These are phyloP conservation scores for Podospora comata DNA, from an alignment of 495 filamentous ascomycete genomes.

Conservation along the genomic window DNA sequence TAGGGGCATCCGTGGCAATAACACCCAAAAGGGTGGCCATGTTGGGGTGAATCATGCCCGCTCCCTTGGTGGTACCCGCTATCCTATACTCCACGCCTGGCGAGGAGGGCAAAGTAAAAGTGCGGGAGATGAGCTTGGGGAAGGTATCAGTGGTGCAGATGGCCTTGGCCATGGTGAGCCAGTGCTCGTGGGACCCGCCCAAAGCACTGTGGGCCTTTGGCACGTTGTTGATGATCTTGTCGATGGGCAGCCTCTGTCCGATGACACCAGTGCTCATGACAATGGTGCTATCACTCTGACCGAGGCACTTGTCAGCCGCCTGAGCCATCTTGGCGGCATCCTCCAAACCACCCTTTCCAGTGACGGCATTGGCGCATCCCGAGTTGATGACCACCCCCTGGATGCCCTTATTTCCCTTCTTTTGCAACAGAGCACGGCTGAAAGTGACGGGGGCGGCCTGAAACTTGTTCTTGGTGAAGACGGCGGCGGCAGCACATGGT, in stretches of 20 bases:
- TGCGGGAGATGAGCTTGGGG: slow-evolving; percentile 85
- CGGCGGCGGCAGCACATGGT: slow-evolving; percentile 88
- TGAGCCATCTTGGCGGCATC: slow-evolving; percentile 82
- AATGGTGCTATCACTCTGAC: slow-evolving; percentile 64
- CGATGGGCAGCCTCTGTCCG: slow-evolving; percentile 87
- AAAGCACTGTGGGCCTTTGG: slow-evolving; percentile 69
- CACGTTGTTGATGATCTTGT: slow-evolving; percentile 81
- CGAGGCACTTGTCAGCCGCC: slow-evolving; percentile 69
- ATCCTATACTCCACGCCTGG: slow-evolving; percentile 73
- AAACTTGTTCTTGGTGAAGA: slow-evolving; percentile 98
- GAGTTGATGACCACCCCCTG: slow-evolving; percentile 88
- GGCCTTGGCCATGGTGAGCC: slow-evolving; percentile 80
- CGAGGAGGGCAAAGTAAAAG: slow-evolving; percentile 82
- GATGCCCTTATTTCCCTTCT: slow-evolving; percentile 64
- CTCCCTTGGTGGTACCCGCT: slow-evolving; percentile 95
- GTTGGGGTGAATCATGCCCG: slow-evolving; percentile 99
- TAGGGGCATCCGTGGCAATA: slow-evolving; percentile 87
- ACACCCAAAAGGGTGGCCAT: slow-evolving; percentile 96
- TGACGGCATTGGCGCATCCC: slow-evolving; percentile 96
- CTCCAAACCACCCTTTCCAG: slow-evolving; percentile 83
- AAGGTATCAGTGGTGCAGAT: slow-evolving; percentile 99
- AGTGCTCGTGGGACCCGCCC: slow-evolving; percentile 73
- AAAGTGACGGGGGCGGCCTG: slow-evolving; percentile 92
- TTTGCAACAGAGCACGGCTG: slow-evolving; percentile 65
- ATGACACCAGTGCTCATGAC: slow-evolving; percentile 99